These are phyloP conservation scores for Trifolium dubium DNA, from an alignment of 306 rosid genomes.

Conservation along the genomic window DNA sequence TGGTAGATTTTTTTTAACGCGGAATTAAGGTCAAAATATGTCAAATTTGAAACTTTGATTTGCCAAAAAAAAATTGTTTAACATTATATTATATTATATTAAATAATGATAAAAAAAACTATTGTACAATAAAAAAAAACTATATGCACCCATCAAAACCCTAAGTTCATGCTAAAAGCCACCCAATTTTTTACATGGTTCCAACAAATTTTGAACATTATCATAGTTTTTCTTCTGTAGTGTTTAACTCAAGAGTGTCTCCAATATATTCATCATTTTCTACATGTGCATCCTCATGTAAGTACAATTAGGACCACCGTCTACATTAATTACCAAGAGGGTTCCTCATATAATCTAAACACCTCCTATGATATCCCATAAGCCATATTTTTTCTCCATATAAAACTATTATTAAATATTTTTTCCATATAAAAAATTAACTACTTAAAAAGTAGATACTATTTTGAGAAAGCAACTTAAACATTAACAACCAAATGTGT, in stretches of 20 bases:
- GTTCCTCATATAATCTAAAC: not conserved
- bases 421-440: not conserved
- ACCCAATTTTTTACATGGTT: not conserved
- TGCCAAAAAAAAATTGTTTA: no score
- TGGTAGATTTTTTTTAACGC: no score
- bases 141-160: no score
- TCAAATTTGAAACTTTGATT: no score
- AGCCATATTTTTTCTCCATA: not conserved
- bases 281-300: not conserved
- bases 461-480: not conserved
- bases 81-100: no score
- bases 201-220: not conserved
- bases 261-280: not conserved
- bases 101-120: no score
- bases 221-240: not conserved
- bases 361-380: not conserved
- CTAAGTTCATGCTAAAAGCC: no score
- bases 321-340: not conserved
- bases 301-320: slow-evolving; percentile 10
- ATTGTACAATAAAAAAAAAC: no score
- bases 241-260: not conserved
- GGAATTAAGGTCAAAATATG: no score
- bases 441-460: not conserved
- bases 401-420: not conserved
- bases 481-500: not conserved